Conservation (phyloP, 2,329 filamentous ascomycete species). For the Arthrinium puccinioides region DNA sequence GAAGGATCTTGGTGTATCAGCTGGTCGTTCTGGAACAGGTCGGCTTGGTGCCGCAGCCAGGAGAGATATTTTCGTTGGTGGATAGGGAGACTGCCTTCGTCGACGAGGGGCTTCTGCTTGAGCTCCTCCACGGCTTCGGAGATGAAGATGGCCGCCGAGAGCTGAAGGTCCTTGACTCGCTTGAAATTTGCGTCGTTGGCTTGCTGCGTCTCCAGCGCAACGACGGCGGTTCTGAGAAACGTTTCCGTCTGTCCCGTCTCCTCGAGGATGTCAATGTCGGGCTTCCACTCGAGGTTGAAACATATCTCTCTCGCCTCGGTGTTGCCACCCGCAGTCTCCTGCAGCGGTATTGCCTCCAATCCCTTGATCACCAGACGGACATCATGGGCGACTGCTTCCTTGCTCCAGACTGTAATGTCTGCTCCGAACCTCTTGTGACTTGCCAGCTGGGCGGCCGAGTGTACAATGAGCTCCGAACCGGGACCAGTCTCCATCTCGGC, state of each 20-base stretch:
- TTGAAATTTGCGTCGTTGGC: background rate
- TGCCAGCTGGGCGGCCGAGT: background rate
- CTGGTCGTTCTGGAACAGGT: background rate
- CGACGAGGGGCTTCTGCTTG: background rate
- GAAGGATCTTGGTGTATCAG: background rate
- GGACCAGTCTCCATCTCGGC: background rate
- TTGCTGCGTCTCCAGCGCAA: background rate
- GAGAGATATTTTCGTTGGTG: slow-evolving; percentile 1
- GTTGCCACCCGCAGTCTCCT: background rate
- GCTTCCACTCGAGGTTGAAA: slow-evolving; percentile 1
- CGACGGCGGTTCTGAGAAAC: background rate
- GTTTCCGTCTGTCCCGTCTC: background rate
- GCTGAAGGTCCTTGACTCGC: background rate
- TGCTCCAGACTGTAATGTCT: slow-evolving; percentile 2
- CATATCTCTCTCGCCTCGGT: slow-evolving; percentile 1
- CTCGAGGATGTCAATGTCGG: background rate
- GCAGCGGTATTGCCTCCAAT: background rate
- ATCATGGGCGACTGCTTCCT: background rate
- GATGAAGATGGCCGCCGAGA: background rate
- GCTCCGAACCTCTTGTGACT: slow-evolving; percentile 1
- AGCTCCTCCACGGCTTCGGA: background rate
- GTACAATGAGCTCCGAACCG: background rate
- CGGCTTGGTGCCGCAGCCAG: slow-evolving; percentile 1
- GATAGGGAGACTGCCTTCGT: background rate
- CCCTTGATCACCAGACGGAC: background rate